A percentile compares a stretch with the other conserved stretches of the same genome.
phyloP scores from a whole-genome alignment of 2,329 filamentous ascomycete species.

The Pyrenophora seminiperda region DNA sequence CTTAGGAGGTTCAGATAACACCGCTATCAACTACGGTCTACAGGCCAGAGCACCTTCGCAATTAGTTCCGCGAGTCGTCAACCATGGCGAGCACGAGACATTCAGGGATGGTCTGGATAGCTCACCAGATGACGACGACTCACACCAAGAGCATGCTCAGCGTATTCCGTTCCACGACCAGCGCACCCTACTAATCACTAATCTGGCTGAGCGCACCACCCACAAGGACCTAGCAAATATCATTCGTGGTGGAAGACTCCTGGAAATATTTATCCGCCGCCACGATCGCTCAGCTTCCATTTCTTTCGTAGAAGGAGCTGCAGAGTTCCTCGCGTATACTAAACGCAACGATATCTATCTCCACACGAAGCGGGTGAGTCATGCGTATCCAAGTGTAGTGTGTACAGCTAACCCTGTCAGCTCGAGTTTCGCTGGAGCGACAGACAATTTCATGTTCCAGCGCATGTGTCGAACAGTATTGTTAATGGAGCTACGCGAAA shows the following conservation, averaged over 20 bases:
- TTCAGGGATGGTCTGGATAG: conserved; percentile 15
- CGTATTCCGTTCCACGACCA: conserved; percentile 40
- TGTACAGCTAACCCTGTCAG: conserved; percentile 49
- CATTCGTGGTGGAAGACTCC: conserved; percentile 71
- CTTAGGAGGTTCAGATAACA: conserved; percentile 26
- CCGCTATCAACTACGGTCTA: conserved; percentile 24
- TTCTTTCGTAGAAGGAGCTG: conserved; percentile 69
- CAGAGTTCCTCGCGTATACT: conserved; percentile 67
- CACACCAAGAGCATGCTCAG: conserved; percentile 7
- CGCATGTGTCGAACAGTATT: conserved; percentile 69
- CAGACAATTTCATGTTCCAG: conserved; percentile 69
- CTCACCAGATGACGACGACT: conserved; percentile 15
- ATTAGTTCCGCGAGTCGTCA: conserved; percentile 20
- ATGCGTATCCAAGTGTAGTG: not conserved
- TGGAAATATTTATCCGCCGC: conserved; percentile 71
- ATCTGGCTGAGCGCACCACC: conserved; percentile 66
- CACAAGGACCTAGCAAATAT: conserved; percentile 68
- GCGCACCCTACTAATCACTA: conserved; percentile 67
- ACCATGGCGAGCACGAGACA: conserved; percentile 25
- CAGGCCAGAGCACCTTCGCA: conserved; percentile 17
- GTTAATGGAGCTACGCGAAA: conserved; percentile 72
- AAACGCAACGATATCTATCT: conserved; percentile 71
- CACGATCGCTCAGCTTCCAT: conserved; percentile 66
- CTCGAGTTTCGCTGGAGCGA: conserved; percentile 72
- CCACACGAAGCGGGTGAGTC: conserved; percentile 67